Base-by-base conservation (phyloP, 2,329 filamentous ascomycete species). In the Colletotrichum spinosum region DNA sequence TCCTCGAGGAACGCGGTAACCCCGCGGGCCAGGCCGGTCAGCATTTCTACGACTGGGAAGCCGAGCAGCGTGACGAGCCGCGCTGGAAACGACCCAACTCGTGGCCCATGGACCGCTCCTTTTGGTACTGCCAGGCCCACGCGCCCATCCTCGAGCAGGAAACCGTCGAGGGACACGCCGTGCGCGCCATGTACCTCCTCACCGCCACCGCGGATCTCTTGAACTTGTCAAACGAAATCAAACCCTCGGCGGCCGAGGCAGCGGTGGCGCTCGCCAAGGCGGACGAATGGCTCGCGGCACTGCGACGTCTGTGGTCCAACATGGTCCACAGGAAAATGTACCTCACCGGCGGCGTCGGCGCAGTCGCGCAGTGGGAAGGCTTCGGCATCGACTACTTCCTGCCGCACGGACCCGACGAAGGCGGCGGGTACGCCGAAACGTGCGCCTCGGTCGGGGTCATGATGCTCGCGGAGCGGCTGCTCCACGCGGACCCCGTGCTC, bases 261-360 rank as follows among this genome's bases (percentile, higher is more conserved):
- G 11, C 9, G 5, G 70, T 70, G 37, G 41, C 70, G 2, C 74
- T 72, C 35, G 33, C 71, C 13, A 57, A 67, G 6, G 68, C 72
- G 53, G 41, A 70, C 10, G 69, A 74, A 33, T 81, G 80, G 69
- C 65, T 75, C 13, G 70, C 72, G 0, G 77, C 85, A 2, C 69
- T 88, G 0, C 71, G 77, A 33, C 75, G 81, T 8, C 74, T 89
- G 4, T 90, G 87, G 87, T 72, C 80, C 38, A 88, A 88, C 67
- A 89, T 89, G 85, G 81, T 87, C 0, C 78, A 85, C 45, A 81
- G 81, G 60, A 90, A 89, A 71, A 87, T 89, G 83, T 90, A 88
- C 62, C 71, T 88, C 13, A 90, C 88, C 0, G 88, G 87, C 1
- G 87, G 86, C 1, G 84, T 90, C 54, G 88, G 88, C 1, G 83